Evolutionary conservation across 2,329 filamentous ascomycete species (phyloP).

Genomic region (Didymellaceae sp.): DNA sequence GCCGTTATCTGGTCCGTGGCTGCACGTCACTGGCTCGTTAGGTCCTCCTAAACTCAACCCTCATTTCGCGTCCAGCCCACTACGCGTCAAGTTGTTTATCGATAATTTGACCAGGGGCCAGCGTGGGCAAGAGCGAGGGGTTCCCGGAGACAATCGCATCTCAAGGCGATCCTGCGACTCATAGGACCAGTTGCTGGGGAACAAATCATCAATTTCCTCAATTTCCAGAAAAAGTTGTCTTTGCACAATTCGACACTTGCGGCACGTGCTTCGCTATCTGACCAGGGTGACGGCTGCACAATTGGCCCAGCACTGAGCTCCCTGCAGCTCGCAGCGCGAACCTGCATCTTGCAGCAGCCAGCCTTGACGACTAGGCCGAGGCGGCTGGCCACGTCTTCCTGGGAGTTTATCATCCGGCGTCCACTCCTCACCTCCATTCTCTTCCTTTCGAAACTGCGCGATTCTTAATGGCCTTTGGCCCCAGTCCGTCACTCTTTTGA

Average conservation of each 20-base stretch:
- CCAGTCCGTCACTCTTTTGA: constrained; percentile 44
- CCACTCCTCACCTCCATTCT: constrained; percentile 41
- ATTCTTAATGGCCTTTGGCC: constrained; percentile 45
- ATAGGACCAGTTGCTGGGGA: constrained; percentile 13
- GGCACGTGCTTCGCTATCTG: constrained; percentile 34
- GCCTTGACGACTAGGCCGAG: constrained; percentile 22
- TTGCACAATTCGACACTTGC: constrained; percentile 23
- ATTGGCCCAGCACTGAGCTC: constrained; percentile 31
- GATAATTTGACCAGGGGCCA: constrained; percentile 30
- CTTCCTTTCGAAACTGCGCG: constrained; percentile 36
- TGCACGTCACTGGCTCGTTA: constrained; percentile 41
- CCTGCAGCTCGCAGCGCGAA: constrained; percentile 37
- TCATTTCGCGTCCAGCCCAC: constrained; percentile 38
- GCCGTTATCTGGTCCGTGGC: constrained; percentile 29
- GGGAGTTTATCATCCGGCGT: constrained; percentile 37
- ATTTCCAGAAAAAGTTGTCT: constrained; percentile 15
- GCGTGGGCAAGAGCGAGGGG: constrained; percentile 26
- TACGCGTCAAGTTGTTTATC: constrained; percentile 37
- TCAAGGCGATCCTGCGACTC: constrained; percentile 22
- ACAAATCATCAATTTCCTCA: constrained; percentile 22
- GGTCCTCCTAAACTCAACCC: constrained; percentile 31
- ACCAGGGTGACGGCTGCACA: constrained; percentile 30
- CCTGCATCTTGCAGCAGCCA: constrained; percentile 43
- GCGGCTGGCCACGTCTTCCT: constrained; percentile 27
- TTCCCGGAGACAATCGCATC: constrained; percentile 29